phyloP scores from a whole-genome alignment of 345 rosid species.

The Carallia brachiata region DNA sequence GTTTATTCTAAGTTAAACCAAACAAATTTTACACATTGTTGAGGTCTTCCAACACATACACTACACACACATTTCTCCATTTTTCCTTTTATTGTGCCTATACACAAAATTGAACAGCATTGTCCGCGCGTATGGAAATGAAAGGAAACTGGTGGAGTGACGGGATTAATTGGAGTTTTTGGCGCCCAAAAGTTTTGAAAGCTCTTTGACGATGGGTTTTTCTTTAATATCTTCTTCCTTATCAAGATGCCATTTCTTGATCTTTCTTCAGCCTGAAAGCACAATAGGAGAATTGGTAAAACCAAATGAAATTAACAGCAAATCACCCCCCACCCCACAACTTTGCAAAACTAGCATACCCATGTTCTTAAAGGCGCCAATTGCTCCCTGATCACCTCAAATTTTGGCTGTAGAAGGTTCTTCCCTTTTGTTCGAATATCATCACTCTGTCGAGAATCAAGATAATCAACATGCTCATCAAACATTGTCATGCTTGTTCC shows the following conservation, averaged over 20 bases:
- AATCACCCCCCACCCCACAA: not conserved
- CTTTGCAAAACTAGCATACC: slow-evolving; percentile 43
- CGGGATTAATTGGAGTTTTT: slow-evolving; percentile 33
- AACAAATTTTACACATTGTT: no score
- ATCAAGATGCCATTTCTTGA: slow-evolving; percentile 70
- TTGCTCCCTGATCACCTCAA: slow-evolving; percentile 54
- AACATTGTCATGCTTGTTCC: not conserved
- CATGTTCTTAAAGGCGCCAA: slow-evolving; percentile 59
- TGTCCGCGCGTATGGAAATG: no score
- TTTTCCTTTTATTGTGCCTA: no score
- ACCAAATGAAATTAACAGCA: not conserved
- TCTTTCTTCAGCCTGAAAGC: slow-evolving; percentile 53
- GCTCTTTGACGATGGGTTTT: slow-evolving; percentile 69
- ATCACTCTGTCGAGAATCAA: slow-evolving; percentile 41
- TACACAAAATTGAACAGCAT: no score
- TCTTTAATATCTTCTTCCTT: slow-evolving; percentile 48
- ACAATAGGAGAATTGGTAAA: not conserved
- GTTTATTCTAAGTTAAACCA: no score
- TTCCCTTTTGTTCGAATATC: slow-evolving; percentile 57
- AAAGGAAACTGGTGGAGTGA: no score
- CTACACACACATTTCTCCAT: no score
- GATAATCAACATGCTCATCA: no score
- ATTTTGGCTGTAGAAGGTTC: slow-evolving; percentile 60
- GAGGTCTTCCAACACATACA: no score
- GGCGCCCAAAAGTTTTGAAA: slow-evolving; percentile 57